Conservation (phyloP, 2,329 filamentous ascomycete species). For the Exophiala spinifera region DNA sequence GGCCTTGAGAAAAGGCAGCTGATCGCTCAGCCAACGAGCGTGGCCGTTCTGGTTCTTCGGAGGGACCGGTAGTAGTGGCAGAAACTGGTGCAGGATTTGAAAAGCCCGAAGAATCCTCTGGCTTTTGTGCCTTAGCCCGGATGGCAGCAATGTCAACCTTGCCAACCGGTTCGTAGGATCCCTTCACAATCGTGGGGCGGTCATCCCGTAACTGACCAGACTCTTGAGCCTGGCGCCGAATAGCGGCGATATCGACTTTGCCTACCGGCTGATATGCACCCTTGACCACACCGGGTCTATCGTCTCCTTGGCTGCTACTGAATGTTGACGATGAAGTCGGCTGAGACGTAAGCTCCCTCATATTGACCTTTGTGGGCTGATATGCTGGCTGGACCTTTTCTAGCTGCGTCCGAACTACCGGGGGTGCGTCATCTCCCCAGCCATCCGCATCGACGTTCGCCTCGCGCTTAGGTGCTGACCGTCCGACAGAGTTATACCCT, state of each 20-base stretch:
- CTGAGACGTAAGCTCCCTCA: constrained; percentile 76
- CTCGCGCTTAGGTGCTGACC: constrained; percentile 45
- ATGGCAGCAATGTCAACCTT: constrained; percentile 98
- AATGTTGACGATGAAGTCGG: constrained; percentile 62
- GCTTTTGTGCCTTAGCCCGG: constrained; percentile 73
- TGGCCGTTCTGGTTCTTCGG: constrained; percentile 49
- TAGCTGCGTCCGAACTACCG: constrained; percentile 76
- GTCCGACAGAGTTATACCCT: constrained; percentile 64
- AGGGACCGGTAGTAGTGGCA: constrained; percentile 44
- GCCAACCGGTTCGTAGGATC: constrained; percentile 88
- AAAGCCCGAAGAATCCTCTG: constrained; percentile 35
- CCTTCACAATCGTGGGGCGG: constrained; percentile 80
- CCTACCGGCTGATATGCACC: constrained; percentile 91
- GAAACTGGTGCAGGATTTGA: constrained; percentile 36
- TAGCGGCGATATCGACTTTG: constrained; percentile 94
- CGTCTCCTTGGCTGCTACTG: constrained; percentile 48
- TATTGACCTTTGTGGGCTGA: constrained; percentile 91
- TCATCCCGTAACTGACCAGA: constrained; percentile 61
- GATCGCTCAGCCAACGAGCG: constrained; percentile 72
- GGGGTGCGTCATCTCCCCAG: constrained; percentile 94
- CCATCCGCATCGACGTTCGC: constrained; percentile 70
- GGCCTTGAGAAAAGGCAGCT: constrained; percentile 64
- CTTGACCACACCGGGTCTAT: constrained; percentile 64
- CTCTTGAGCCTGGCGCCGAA: constrained; percentile 71
- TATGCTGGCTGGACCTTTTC: constrained; percentile 93